Base-by-base conservation (phyloP, 2,329 filamentous ascomycete species). In the Penicillium sp. region DNA sequence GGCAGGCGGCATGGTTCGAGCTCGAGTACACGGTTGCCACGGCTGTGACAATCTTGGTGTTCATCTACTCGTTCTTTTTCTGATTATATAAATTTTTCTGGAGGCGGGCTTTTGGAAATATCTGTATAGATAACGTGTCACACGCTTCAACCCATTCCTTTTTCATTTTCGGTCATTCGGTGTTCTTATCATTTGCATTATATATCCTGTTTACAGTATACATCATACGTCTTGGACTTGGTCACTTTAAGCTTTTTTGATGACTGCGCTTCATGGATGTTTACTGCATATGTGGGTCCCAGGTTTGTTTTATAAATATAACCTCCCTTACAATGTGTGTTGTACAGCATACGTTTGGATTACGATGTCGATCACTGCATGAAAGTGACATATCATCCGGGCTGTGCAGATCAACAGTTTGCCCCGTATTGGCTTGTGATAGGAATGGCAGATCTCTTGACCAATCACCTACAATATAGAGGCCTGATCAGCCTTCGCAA, bases 1-100 rank as follows among this genome's bases (percentile, higher is more conserved):
- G 75, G 30, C 78, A 81, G 67, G 79, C 79, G 8, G 78, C 79
- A 16, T 82, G 78, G 75, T 83, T 82, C 64, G 82, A 84, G 69
- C 58, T 82, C 41, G 79, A 84, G 70, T 78, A 82, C 64, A 80
- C 76, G 3, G 54, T 77, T 2, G 76, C 79, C 7, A 83, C 81
- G 0, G 58, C 70, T 4, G 83, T 76, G 61, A 84, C 81, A 2
- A 65, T 71, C 32, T 58, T 81, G 49, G 66, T 82, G 50, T 84
- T 84, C 62, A 76, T 78, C 23, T 70, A 69, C 36, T 68, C 71
- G 36, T 74, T 72, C 61, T 66, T 71, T 39, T 70, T 65, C 43
- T 64, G 55, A 50, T 55, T 55, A 32, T 11, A 16, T 29, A 29
- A 9, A 16, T 14, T 36, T 35, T 4, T 27, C 39, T n/a, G 39